Evolutionary conservation across 2,329 filamentous ascomycete species (phyloP).

Genomic region (Albophoma yamanashiensis): DNA sequence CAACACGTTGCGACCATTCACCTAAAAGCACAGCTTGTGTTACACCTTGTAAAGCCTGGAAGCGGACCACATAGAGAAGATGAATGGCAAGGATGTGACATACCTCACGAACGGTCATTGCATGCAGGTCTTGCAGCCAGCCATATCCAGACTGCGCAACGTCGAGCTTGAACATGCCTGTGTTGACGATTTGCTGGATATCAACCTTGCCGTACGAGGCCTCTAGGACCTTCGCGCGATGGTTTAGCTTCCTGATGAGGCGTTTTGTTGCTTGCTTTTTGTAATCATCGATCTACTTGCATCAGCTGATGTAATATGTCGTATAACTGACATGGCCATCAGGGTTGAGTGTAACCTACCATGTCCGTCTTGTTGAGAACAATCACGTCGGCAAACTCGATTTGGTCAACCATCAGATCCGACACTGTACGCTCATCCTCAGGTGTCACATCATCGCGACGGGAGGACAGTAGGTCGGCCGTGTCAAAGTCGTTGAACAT

Average conservation of each 20-base stretch:
- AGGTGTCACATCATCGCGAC: constrained; percentile 48
- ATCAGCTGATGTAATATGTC: not conserved
- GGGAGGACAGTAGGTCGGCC: constrained; percentile 52
- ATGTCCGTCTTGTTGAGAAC: constrained; percentile 62
- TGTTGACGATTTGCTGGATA: constrained; percentile 53
- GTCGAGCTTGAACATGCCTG: constrained; percentile 52
- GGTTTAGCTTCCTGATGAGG: constrained; percentile 53
- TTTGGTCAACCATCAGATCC: constrained; percentile 66
- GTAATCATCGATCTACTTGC: constrained; percentile 23
- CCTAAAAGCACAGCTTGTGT: constrained; percentile 10
- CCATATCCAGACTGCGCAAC: constrained; percentile 54
- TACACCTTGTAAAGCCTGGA: not conserved
- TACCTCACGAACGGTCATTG: constrained; percentile 52
- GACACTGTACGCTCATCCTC: constrained; percentile 67
- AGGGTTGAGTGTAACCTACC: constrained; percentile 23
- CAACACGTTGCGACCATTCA: constrained; percentile 38
- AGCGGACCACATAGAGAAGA: not conserved
- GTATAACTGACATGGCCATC: not conserved
- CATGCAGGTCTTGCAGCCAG: constrained; percentile 60
- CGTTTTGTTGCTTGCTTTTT: constrained; percentile 34
- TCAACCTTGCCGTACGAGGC: constrained; percentile 48
- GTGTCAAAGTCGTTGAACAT: constrained; percentile 65
- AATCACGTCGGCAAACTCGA: constrained; percentile 67
- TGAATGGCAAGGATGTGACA: not conserved
- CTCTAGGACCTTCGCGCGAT: constrained; percentile 52